These are phyloP conservation scores for Clausena lansium DNA, from an alignment of 345 rosid genomes.

Conservation along the genomic window DNA sequence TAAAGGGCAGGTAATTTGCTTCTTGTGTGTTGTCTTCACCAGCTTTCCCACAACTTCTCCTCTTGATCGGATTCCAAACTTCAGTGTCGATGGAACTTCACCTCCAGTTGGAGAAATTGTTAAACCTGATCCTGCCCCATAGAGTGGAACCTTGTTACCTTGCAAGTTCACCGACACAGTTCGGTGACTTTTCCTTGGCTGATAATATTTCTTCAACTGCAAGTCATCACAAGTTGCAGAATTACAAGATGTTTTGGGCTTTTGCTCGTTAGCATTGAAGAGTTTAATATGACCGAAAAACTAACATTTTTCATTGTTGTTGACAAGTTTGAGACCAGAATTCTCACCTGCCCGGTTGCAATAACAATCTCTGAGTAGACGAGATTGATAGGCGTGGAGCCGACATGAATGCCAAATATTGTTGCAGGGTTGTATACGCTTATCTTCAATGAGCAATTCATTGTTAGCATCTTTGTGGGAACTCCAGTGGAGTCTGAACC, in stretches of 20 bases:
- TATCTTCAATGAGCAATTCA: slow-evolving; percentile 61
- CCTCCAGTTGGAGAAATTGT: slow-evolving; percentile 41
- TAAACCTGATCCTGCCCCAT: slow-evolving; percentile 73
- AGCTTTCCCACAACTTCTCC: slow-evolving; percentile 83
- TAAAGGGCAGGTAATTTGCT: slow-evolving; percentile 54
- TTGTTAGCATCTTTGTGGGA: slow-evolving; percentile 63
- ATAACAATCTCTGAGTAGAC: slow-evolving; percentile 52
- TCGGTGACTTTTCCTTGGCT: slow-evolving; percentile 61
- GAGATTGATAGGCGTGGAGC: slow-evolving; percentile 59
- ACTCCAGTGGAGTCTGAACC: slow-evolving; percentile 77
- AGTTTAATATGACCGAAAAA: neutral
- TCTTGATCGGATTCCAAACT: slow-evolving; percentile 53
- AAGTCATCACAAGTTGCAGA: neutral
- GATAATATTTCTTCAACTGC: slow-evolving; percentile 78
- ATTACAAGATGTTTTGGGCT: neutral
- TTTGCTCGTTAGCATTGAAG: neutral
- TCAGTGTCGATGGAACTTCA: slow-evolving; percentile 46
- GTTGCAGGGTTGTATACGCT: slow-evolving; percentile 71
- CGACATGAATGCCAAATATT: slow-evolving; percentile 74
- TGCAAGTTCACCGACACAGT: slow-evolving; percentile 54
- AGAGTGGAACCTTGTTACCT: slow-evolving; percentile 67
- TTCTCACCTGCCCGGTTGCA: slow-evolving; percentile 63
- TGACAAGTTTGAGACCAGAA: neutral
- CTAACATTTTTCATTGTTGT: neutral
- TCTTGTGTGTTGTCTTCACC: slow-evolving; percentile 62